A percentile compares a stretch with the other conserved stretches of the same genome.
phyloP scores from a whole-genome alignment of 768 basidiomycete genomes.

The Lactarius akahatsu region DNA sequence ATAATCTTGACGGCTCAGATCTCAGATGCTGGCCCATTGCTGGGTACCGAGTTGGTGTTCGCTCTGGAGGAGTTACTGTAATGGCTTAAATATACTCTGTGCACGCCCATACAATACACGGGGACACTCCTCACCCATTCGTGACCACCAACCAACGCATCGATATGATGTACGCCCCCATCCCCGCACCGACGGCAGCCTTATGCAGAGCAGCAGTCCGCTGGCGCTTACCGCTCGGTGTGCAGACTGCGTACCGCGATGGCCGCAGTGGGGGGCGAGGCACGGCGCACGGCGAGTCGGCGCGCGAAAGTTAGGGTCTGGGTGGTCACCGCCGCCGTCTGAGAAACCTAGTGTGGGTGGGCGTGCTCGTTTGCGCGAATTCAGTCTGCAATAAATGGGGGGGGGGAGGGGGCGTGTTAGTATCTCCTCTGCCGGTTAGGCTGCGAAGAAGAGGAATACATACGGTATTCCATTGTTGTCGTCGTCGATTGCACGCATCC shows the following conservation, averaged over 20 bases:
- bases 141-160: too few relatives aligned
- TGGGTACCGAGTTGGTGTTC: too few relatives aligned
- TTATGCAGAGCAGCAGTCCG: background rate
- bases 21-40: too few relatives aligned
- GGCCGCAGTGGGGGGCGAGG: slow-evolving; percentile 10
- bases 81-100: too few relatives aligned
- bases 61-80: too few relatives aligned
- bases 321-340: too few relatives aligned
- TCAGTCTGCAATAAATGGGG: background rate
- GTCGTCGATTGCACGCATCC: slow-evolving; percentile 21
- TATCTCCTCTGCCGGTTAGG: too few relatives aligned
- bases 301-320: slow-evolving; percentile 3
- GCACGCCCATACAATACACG: too few relatives aligned
- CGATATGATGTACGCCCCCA: background rate
- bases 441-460: background rate
- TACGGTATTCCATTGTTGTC: background rate
- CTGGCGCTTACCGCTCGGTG: slow-evolving; percentile 19
- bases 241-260: slow-evolving; percentile 10
- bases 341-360: too few relatives aligned
- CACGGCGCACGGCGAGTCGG: slow-evolving; percentile 16
- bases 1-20: too few relatives aligned
- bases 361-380: slow-evolving; percentile 18
- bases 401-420: too few relatives aligned
- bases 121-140: too few relatives aligned
- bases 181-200: background rate